These are phyloP conservation scores for Ochetophila trinervis DNA, from an alignment of 306 rosid species.

Conservation along the genomic window DNA sequence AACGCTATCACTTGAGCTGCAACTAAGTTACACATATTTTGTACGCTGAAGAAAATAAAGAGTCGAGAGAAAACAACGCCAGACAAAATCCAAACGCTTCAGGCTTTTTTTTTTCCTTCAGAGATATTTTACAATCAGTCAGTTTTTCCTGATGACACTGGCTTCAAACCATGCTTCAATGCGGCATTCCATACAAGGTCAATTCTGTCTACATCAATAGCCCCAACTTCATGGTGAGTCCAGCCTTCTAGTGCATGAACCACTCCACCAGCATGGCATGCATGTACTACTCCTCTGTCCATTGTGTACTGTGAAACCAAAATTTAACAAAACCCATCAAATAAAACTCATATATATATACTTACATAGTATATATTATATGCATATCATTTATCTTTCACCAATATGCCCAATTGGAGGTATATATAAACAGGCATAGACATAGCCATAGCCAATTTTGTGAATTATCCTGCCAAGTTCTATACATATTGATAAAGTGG, in stretches of 20 bases:
- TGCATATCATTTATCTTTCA: no score
- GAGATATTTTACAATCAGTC: not conserved
- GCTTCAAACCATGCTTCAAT: slow-evolving; percentile 71
- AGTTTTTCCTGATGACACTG: slow-evolving; percentile 41
- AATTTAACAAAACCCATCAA: no score
- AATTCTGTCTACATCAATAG: slow-evolving; percentile 75
- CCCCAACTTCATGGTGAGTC: slow-evolving; percentile 94
- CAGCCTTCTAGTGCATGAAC: slow-evolving; percentile 87
- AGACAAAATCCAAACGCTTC: not conserved
- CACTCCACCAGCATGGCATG: slow-evolving; percentile 98
- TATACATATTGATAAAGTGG: no score
- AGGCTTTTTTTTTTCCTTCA: not conserved
- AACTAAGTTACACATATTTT: not conserved
- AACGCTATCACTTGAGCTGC: not conserved
- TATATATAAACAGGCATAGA: no score
- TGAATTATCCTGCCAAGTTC: no score
- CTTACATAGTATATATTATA: no score
- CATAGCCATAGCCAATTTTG: no score
- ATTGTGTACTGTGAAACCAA: slow-evolving; percentile 63
- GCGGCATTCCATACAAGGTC: slow-evolving; percentile 97
- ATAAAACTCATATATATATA: no score
- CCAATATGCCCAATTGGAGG: no score
- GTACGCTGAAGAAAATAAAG: not conserved
- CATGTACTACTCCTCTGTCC: slow-evolving; percentile 96
- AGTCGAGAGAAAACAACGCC: not conserved